These are phyloP conservation scores for Phytophthora lateralis DNA, from an alignment of 352 stramenopile species.

Conservation along the genomic window DNA sequence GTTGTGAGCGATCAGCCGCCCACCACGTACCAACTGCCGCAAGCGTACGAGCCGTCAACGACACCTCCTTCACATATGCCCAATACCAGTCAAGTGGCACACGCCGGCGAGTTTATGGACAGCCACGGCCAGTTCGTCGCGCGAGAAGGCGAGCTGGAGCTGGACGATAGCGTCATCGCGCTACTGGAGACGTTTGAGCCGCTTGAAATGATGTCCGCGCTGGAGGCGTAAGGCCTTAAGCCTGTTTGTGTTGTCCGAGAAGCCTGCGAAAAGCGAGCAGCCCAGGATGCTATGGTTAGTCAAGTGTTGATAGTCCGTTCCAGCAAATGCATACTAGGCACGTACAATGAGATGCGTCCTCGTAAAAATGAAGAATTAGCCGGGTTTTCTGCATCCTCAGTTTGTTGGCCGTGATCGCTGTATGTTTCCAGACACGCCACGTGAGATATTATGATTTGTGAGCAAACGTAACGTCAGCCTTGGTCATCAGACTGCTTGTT, in stretches of 20 bases:
- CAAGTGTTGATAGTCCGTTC: constrained; percentile 35
- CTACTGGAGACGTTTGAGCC: constrained; percentile 44
- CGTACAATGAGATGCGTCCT: constrained; percentile 34
- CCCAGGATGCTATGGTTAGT: constrained; percentile 29
- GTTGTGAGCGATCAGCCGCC: constrained; percentile 19
- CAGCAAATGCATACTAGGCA: constrained; percentile 31
- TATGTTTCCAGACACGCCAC: too few relatives aligned
- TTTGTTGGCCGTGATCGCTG: background rate
- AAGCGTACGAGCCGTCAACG: constrained; percentile 10
- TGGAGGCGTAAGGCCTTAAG: constrained; percentile 17
- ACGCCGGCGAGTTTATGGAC: constrained; percentile 30
- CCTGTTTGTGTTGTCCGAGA: constrained; percentile 31
- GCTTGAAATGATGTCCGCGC: constrained; percentile 42
- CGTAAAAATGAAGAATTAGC: constrained; percentile 35
- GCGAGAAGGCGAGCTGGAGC: constrained; percentile 32
- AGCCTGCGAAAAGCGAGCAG: constrained; percentile 19
- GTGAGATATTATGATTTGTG: background rate
- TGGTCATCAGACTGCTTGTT: background rate
- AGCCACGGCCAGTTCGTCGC: constrained; percentile 34
- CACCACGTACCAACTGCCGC: constrained; percentile 10
- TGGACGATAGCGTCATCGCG: constrained; percentile 44
- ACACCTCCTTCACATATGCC: constrained; percentile 4
- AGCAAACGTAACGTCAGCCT: background rate
- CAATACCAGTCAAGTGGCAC: constrained; percentile 13
- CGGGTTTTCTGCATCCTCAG: constrained; percentile 6